Base-by-base conservation (phyloP, 352 stramenopile genomes). In the Phytophthora pistaciae region DNA sequence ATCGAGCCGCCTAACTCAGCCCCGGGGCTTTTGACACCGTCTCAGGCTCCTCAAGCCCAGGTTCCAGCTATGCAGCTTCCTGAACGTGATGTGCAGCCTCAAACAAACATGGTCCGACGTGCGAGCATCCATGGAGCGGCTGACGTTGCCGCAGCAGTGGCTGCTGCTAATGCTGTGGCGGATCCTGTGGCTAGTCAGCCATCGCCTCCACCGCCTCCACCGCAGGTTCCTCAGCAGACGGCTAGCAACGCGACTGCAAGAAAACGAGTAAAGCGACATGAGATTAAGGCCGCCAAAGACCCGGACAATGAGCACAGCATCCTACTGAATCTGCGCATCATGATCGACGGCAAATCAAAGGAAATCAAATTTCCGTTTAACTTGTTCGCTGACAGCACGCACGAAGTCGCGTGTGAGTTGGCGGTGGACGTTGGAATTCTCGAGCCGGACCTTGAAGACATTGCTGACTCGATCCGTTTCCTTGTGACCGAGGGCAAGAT, bases 291-390 rank as follows among this genome's bases (percentile, higher is more conserved):
- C 6, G 85, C 77, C 3, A 95, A 94, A 72, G 87, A 95, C 56
- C 85, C 83, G 1, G 85, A 93, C 54, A 93, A 90, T 65, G 80
- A 90, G 25, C 90, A 95, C 78, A 94, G 87, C 42, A 93, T 95
- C 38, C 58, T 94, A 61, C 54, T 99, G 52, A 98, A 95, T 57
- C 78, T 99, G 42, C 92, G 89, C n/a, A 90, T 96, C 64, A 91
- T 88, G 66, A 89, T 96, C 40, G 87, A 96, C 68, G 89, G 92
- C 74, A 96, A 98, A 76, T 98, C 92, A n/a, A 96, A 98, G 77
- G 96, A 98, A 63, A 98, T 99, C 64, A 97, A 98, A 84, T 99
- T 99, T 81, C 90, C 94, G 16, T 99, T 98, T 85, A 96, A 98
- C 75, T 78, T 99, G 52, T 97, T 98, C 23, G 90, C 96, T 33